Evolutionary conservation across 345 rosid genomes (phyloP).

Genomic region (Durio zibethinus): DNA sequence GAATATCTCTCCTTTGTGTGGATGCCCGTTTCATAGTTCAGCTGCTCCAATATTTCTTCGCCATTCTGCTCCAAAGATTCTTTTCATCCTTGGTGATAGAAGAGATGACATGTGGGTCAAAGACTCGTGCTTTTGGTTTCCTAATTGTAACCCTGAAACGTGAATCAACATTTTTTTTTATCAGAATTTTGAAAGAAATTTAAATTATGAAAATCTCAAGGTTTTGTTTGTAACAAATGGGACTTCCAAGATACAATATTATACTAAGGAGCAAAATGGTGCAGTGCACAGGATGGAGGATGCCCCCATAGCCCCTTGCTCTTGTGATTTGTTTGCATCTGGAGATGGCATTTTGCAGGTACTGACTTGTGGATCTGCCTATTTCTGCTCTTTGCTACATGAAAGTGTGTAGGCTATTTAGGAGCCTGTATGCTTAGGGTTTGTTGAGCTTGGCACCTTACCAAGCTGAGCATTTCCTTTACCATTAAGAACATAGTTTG

Average conservation of each 20-base stretch:
- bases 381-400: neutral
- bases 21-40: neutral
- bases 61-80: neutral
- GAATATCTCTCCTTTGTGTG: neutral
- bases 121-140: neutral
- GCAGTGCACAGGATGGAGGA: slow-evolving; percentile 78
- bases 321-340: slow-evolving; percentile 82
- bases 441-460: neutral
- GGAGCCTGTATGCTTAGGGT: neutral
- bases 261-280: slow-evolving; percentile 74
- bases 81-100: neutral
- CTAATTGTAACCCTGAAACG: neutral
- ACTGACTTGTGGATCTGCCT: slow-evolving; percentile 8
- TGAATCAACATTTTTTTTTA: neutral
- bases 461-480: neutral
- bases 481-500: neutral
- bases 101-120: neutral
- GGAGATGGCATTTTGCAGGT: slow-evolving; percentile 98
- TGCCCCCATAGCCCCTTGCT: slow-evolving; percentile 72
- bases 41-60: too few species aligned
- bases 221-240: slow-evolving; percentile 87
- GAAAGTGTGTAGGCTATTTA: neutral
- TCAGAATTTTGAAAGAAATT: neutral
- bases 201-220: slow-evolving; percentile 51
- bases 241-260: slow-evolving; percentile 85